These are phyloP conservation scores for Moesziomyces sp. DNA, from an alignment of 1,284 basidiomycete species.

Conservation along the genomic window DNA sequence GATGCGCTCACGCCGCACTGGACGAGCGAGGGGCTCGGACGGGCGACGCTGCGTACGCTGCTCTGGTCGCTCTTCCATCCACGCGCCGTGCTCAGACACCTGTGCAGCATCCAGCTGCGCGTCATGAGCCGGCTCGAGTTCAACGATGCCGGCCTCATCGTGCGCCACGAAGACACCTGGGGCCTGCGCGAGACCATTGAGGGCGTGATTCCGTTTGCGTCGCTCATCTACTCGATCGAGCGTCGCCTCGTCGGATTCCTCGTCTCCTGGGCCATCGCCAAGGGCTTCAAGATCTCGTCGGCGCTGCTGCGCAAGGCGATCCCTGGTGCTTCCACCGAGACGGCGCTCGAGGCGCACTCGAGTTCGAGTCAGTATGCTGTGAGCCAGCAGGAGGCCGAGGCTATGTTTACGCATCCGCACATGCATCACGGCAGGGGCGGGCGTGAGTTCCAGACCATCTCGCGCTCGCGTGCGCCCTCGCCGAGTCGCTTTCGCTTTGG, in stretches of 20 bases:
- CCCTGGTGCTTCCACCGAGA: constrained; percentile 19
- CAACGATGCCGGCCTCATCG: constrained; percentile 66
- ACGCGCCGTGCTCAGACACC: constrained; percentile 47
- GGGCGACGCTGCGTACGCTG: constrained; percentile 53
- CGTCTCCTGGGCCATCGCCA: constrained; percentile 58
- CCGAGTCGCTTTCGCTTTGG: constrained; percentile 54
- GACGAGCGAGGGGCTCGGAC: constrained; percentile 59
- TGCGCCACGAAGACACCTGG: constrained; percentile 67
- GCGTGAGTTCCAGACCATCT: constrained; percentile 54
- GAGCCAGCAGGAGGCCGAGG: constrained; percentile 39
- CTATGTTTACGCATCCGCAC: constrained; percentile 39
- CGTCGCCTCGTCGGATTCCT: constrained; percentile 59
- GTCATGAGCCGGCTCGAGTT: constrained; percentile 67
- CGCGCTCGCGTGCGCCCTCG: constrained; percentile 55
- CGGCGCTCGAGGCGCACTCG: constrained; percentile 16
- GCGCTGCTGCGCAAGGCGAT: constrained; percentile 42
- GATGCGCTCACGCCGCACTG: constrained; percentile 63
- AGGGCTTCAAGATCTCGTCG: constrained; percentile 55
- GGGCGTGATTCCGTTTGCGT: constrained; percentile 63
- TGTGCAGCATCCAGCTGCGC: constrained; percentile 65
- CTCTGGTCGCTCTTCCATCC: constrained; percentile 61
- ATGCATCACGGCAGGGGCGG: constrained; percentile 12
- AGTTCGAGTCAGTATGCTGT: constrained; percentile 16
- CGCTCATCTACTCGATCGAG: constrained; percentile 60
- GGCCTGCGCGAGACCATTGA: constrained; percentile 65